Base-by-base conservation (phyloP, 1,139 yeast genomes). In the Saccharomyces uvarum region DNA sequence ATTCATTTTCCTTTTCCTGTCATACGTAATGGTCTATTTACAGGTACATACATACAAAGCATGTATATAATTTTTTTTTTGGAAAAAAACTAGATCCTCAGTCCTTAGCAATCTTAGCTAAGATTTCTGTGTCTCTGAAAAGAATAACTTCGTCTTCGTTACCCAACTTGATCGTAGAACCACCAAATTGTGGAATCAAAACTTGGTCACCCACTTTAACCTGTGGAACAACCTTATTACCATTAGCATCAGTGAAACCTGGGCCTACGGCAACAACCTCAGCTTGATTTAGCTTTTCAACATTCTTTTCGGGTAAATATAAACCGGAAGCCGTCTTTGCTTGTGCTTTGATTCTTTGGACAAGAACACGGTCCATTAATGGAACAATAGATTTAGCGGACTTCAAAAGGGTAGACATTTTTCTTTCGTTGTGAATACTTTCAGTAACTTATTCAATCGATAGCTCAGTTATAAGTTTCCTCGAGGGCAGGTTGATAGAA, bases 291-390 rank as follows among this genome's bases (percentile, higher is more conserved):
- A 89, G 82, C 77, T 93, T 93, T 74, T 89, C 95, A 67, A 86
- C 95, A 78, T 91, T 90, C 79, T 89, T 89, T 77, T 93, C 99
- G 61, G 99, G 99, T 63, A 93, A 87, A 77, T 84, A 89, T 70
- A 93, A 83, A 68, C 99, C 99, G 50, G 96, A 85, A 55, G 97
- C 88, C 56, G 99, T 93, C 77, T 90, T 82, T 66, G 93, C 81
- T 69, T 89, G 84, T 57, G 97, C 96, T 80, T 90, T 90, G 69
- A 88, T 75, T 75, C 97, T 87, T 77, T 90, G 97, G 60, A 93
- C 97, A 63, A 93, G 82, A 57, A 93, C 93, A 76, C 98, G 87
- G 83, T 93, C 98, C 66, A 93, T 80, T 65, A 93, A 83, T 62
- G 99, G 99, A 66, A 86, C 84, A 69, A 93, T 86, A 61, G 90